Percentiles rank a stretch among this genome's conserved stretches.
These are phyloP conservation scores for Xylaria arbuscula DNA, from an alignment of 2,329 filamentous ascomycete genomes.

Conservation along the genomic window DNA sequence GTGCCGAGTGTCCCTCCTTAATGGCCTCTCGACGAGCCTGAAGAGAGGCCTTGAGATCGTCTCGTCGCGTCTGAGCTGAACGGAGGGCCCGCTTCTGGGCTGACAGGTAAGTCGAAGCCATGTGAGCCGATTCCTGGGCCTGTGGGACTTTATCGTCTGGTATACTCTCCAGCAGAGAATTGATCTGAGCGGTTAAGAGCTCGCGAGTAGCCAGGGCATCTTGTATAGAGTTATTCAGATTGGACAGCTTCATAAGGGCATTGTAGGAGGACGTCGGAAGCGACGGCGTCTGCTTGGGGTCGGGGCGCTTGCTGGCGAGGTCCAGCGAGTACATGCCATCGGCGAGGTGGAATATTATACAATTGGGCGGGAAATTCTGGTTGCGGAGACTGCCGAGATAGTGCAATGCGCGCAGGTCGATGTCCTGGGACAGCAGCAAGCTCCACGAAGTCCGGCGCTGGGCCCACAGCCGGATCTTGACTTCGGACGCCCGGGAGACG, in stretches of 20 bases:
- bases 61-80: slow-evolving; percentile 69
- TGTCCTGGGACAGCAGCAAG: slow-evolving; percentile 76
- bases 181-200: slow-evolving; percentile 81
- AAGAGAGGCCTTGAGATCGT: slow-evolving; percentile 76
- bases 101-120: slow-evolving; percentile 66
- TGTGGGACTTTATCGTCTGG: slow-evolving; percentile 58
- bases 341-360: slow-evolving; percentile 83
- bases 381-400: slow-evolving; percentile 79
- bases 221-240: slow-evolving; percentile 89
- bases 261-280: slow-evolving; percentile 83
- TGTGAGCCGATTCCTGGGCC: slow-evolving; percentile 61
- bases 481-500: slow-evolving; percentile 71
- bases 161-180: slow-evolving; percentile 61
- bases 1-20: slow-evolving; percentile 66
- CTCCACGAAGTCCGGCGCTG: slow-evolving; percentile 65
- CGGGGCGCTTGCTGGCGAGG: slow-evolving; percentile 63
- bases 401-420: slow-evolving; percentile 78
- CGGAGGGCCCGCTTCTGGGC: slow-evolving; percentile 75
- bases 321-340: slow-evolving; percentile 90
- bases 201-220: slow-evolving; percentile 85
- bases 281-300: slow-evolving; percentile 63
- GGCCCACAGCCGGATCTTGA: slow-evolving; percentile 82
- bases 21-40: slow-evolving; percentile 75
- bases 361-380: slow-evolving; percentile 82
- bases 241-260: slow-evolving; percentile 86